Evolutionary conservation across 768 basidiomycete species (phyloP).

Genomic region (Naganishia kalamii): DNA sequence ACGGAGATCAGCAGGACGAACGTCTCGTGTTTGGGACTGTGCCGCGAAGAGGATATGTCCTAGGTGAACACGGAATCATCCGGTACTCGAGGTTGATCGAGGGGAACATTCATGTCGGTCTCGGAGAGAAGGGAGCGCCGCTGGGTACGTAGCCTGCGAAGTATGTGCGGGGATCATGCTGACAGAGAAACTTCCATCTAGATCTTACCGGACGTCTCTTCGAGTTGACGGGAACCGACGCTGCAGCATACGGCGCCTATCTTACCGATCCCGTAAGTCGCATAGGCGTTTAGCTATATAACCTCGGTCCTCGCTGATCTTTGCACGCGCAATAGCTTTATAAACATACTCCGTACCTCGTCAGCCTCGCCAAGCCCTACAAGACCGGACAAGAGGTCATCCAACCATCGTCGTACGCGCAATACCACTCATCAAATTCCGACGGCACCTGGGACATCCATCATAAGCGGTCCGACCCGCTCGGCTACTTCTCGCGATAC

Average conservation of each 20-base stretch:
- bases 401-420: conserved; percentile 20
- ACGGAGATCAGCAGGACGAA: conserved; percentile 6
- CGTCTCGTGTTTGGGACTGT: conserved; percentile 32
- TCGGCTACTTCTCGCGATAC: conserved; percentile 39
- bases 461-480: conserved; percentile 36
- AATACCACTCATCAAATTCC: conserved; percentile 33
- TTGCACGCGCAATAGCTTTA: conserved; percentile 28
- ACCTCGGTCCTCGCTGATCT: background rate
- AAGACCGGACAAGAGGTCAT: background rate
- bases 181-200: background rate
- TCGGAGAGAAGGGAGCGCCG: conserved; percentile 42
- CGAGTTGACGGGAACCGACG: conserved; percentile 34
- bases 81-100: conserved; percentile 17
- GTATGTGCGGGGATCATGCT: background rate
- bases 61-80: conserved; percentile 35
- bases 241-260: conserved; percentile 39
- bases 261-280: conserved; percentile 31
- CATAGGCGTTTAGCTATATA: background rate
- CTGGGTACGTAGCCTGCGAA: conserved; percentile 18
- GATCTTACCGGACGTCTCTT: conserved; percentile 35
- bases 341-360: conserved; percentile 44
- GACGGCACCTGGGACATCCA: conserved; percentile 40
- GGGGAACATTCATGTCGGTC: conserved; percentile 33
- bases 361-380: conserved; percentile 25
- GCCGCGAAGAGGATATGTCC: conserved; percentile 31